These are phyloP conservation scores for Phlebopus sp. DNA, from an alignment of 1,284 basidiomycete genomes.

Conservation along the genomic window DNA sequence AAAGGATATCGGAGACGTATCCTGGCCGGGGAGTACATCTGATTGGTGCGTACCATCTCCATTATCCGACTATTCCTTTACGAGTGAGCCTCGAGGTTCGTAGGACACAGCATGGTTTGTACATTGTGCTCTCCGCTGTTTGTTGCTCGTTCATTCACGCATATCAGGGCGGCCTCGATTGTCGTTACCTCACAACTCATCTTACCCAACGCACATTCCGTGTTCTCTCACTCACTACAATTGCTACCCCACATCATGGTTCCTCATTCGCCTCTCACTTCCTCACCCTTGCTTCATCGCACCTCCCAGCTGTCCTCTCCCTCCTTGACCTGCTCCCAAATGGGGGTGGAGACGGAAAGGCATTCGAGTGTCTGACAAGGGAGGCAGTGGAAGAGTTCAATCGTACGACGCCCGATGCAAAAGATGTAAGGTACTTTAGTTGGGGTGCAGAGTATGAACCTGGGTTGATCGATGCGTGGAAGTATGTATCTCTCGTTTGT, in stretches of 20 bases:
- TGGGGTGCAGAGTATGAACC: slow-evolving; percentile 92
- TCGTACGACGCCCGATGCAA: slow-evolving; percentile 74
- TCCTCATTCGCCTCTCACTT: slow-evolving; percentile 94
- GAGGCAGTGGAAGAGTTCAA: slow-evolving; percentile 89
- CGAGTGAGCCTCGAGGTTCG: slow-evolving; percentile 1
- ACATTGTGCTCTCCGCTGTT: background rate
- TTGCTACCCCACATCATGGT: slow-evolving; percentile 89
- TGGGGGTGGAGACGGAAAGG: slow-evolving; percentile 82
- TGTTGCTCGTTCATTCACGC: slow-evolving; percentile 9
- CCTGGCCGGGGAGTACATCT: slow-evolving; percentile 84
- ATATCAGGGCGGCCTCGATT: slow-evolving; percentile 85
- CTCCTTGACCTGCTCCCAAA: slow-evolving; percentile 80
- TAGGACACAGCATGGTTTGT: slow-evolving; percentile 86
- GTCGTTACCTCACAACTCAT: slow-evolving; percentile 80
- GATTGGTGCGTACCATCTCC: slow-evolving; percentile 51
- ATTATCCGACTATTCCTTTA: background rate
- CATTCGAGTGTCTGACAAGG: slow-evolving; percentile 86
- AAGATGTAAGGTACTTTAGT: slow-evolving; percentile 82
- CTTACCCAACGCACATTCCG: slow-evolving; percentile 62
- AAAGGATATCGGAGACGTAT: slow-evolving; percentile 75
- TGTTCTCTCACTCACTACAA: slow-evolving; percentile 87
- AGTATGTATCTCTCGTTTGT: slow-evolving; percentile 38
- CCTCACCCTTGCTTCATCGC: slow-evolving; percentile 73
- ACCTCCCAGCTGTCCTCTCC: slow-evolving; percentile 61
- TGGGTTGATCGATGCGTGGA: slow-evolving; percentile 86